Evolutionary conservation across 805 yeast genomes (phyloP), one percentile per base, ranked within the genome.

Genomic region (Candida sanyiensis): DNA sequence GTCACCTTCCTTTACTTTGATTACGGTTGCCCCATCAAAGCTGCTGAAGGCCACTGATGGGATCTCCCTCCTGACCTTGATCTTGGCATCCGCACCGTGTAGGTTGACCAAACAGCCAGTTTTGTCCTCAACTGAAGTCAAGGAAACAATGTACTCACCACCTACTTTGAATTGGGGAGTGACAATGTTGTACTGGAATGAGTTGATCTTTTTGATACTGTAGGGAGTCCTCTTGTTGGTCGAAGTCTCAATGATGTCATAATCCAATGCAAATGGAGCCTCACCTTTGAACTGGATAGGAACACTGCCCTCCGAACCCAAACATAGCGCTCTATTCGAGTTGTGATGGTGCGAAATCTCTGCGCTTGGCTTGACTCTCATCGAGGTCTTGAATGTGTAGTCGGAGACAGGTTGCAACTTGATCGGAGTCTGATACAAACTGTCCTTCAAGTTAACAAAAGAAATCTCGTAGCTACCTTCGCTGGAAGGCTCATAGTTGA

Each of bases 381-480:
- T 81, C 33, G 81, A 75, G 0, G 89, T 83, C 47, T 70, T 70
- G 54, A 79, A 83, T 2, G 82, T 69, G 51, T 70, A 75, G 22
- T 70, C 68, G 1, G 56, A 48, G 1, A 44, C 39, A 6, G 70
- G 70, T 3, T 35, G 30, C 28, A 69, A 49, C 7, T 52, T 33
- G 15, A 67, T 62, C 12, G 64, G 65, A 7, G 63, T 63, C 18
- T 68, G 65, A 54, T 83, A 78, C 37, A 84, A 70, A 43, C 74
- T 72, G 52, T 87, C 95, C 26, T 73, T 70, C 20, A 88, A 56
- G 10, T 71, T 63, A 25, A 73, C 65, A 60, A 93, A 85, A 21
- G 75, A 77, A 39, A 90, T 80, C 22, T 78, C 78, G 56, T 83
- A 93, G 21, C 73, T 73, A 1, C 98, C 98, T 49, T 87, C 95